These are phyloP conservation scores for Termitomyces sp. DNA, from an alignment of 768 basidiomycete species.

Conservation along the genomic window DNA sequence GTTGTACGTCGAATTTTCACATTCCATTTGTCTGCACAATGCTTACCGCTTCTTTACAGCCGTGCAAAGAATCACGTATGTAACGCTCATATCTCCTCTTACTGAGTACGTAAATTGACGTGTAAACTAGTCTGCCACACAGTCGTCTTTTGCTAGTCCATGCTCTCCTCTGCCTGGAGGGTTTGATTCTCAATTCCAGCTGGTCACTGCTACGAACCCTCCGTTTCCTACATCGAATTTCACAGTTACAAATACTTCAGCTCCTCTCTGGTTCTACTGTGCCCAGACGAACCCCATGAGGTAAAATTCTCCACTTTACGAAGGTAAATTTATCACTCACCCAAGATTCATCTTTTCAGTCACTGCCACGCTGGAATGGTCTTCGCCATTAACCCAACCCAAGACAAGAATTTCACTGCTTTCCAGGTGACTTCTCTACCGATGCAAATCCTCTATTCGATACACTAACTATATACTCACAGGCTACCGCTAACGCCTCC, in stretches of 20 bases:
- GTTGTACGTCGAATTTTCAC: slow-evolving; percentile 33
- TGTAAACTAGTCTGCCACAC: slow-evolving; percentile 43
- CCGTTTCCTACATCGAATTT: not conserved
- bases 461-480: not conserved
- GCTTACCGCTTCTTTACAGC: slow-evolving; percentile 16
- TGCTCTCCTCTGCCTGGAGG: slow-evolving; percentile 37
- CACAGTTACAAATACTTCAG: slow-evolving; percentile 37
- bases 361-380: slow-evolving; percentile 32
- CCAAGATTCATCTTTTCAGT: slow-evolving; percentile 13
- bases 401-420: slow-evolving; percentile 37
- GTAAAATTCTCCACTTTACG: slow-evolving; percentile 11
- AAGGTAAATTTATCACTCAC: not conserved
- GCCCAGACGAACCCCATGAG: slow-evolving; percentile 31
- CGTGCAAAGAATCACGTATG: slow-evolving; percentile 36
- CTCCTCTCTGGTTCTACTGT: slow-evolving; percentile 62
- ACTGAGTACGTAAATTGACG: not conserved
- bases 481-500: slow-evolving; percentile 12
- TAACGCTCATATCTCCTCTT: not conserved
- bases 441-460: not conserved
- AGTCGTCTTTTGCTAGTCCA: slow-evolving; percentile 53
- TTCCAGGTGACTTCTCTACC: slow-evolving; percentile 33
- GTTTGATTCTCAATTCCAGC: slow-evolving; percentile 48
- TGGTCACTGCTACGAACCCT: slow-evolving; percentile 19
- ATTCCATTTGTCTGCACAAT: not conserved
- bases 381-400: slow-evolving; percentile 40